phyloP scores from a whole-genome alignment of 257 asterid species.

The Agastache rugosa region DNA sequence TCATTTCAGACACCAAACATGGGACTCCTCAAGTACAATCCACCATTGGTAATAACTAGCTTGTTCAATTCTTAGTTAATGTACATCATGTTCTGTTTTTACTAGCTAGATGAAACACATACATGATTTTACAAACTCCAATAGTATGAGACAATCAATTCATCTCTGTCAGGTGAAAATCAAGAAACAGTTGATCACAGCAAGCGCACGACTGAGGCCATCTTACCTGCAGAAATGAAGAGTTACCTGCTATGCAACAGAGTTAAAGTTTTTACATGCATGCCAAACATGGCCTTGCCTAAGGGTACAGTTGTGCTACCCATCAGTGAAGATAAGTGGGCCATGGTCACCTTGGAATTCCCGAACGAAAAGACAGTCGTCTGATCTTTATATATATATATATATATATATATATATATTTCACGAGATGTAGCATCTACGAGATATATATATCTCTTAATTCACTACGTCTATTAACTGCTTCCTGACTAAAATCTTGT shows the following conservation, averaged over 20 bases:
- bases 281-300: conserved; percentile 45
- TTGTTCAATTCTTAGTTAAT: background rate
- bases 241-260: conserved; percentile 47
- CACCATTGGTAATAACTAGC: conserved; percentile 8
- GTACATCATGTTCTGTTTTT: background rate
- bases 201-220: too few relatives aligned
- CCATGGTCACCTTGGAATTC: conserved; percentile 48
- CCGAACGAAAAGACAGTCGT: conserved; percentile 27
- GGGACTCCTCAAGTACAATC: background rate
- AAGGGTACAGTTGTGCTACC: conserved; percentile 52
- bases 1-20: background rate
- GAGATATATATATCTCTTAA: background rate
- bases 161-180: background rate
- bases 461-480: background rate
- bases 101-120: background rate
- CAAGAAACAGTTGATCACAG: background rate
- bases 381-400: background rate
- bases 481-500: background rate
- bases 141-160: background rate
- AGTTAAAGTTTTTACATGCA: conserved; percentile 47
- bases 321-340: conserved; percentile 51
- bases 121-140: background rate
- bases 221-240: conserved; percentile 19
- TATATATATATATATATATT: background rate
- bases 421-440: background rate